phyloP scores from a whole-genome alignment of 331 rosid species.

The Malus hybrid region DNA sequence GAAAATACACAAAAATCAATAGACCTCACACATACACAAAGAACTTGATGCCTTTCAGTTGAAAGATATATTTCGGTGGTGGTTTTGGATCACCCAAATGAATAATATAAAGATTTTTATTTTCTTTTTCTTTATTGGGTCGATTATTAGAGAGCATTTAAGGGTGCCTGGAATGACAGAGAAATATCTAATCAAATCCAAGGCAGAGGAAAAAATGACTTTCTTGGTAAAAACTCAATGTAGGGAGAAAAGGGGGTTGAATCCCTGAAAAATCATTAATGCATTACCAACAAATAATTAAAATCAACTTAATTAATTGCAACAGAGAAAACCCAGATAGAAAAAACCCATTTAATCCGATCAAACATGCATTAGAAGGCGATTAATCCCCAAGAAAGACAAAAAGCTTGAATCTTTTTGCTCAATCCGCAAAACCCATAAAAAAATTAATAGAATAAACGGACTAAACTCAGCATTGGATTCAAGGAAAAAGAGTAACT shows the following conservation, averaged over 20 bases:
- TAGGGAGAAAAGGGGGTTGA: neutral
- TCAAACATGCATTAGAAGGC: neutral
- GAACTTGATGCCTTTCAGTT: conserved; percentile 3
- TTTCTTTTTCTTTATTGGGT: neutral
- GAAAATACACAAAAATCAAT: neutral
- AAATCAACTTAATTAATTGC: neutral
- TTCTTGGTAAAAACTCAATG: conserved; percentile 17
- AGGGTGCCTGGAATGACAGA: conserved; percentile 13
- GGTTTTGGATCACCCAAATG: neutral
- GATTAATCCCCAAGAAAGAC: conserved; percentile 7
- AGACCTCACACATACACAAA: conserved; percentile 16
- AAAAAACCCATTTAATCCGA: neutral
- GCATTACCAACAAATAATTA: neutral
- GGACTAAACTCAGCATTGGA: conserved; percentile 3
- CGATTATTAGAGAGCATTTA: conserved; percentile 14
- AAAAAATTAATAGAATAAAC: neutral
- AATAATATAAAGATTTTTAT: neutral
- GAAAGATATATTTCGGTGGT: conserved; percentile 10
- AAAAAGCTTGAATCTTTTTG: conserved; percentile 5
- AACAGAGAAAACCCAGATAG: neutral
- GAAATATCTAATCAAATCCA: conserved; percentile 19
- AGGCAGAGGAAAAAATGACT: neutral
- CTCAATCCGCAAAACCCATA: conserved; percentile 9
- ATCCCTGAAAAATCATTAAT: conserved; percentile 1
- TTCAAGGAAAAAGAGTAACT: neutral